Evolutionary conservation across 192 early-diverging fungal species (phyloP).

Genomic region (Haplosporangium gracile): DNA sequence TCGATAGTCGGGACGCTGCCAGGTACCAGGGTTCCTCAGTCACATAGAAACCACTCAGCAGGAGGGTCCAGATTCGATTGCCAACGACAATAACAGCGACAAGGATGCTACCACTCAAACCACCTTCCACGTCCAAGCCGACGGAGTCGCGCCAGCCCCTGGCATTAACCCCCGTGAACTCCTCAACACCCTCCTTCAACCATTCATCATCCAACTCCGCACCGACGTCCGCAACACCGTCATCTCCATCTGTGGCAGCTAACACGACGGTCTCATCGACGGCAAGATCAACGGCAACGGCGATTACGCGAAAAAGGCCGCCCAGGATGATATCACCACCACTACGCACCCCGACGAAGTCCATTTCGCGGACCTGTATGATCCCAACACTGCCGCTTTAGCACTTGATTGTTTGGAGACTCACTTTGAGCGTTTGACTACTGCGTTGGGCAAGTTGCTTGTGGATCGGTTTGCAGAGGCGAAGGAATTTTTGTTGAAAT

Average conservation of each 20-base stretch:
- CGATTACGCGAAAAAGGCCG: not conserved
- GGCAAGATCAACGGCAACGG: constrained; percentile 5
- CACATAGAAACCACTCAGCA: not conserved
- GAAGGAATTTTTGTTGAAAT: constrained; percentile 9
- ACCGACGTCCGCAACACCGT: constrained; percentile 15
- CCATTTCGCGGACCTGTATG: constrained; percentile 7
- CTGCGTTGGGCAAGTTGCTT: not conserved
- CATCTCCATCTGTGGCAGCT: constrained; percentile 7
- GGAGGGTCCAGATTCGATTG: too few species aligned
- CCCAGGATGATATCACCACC: not conserved
- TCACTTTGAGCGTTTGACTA: not conserved
- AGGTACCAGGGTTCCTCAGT: not conserved
- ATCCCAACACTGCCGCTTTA: not conserved
- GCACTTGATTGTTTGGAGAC: constrained; percentile 9
- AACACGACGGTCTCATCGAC: not conserved
- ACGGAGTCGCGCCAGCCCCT: too few species aligned
- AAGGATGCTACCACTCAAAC: not conserved
- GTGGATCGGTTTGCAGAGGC: not conserved
- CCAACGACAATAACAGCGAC: not conserved
- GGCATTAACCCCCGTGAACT: not conserved
- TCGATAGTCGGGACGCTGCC: not conserved
- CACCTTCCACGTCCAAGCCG: not conserved
- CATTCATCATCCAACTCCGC: constrained; percentile 10
- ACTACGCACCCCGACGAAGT: not conserved
- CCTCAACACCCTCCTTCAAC: not conserved